Evolutionary conservation across 176 grass and related monocot genomes (phyloP), one percentile per base, ranked within the genome.

Genomic region (Musa schizocarpa): DNA sequence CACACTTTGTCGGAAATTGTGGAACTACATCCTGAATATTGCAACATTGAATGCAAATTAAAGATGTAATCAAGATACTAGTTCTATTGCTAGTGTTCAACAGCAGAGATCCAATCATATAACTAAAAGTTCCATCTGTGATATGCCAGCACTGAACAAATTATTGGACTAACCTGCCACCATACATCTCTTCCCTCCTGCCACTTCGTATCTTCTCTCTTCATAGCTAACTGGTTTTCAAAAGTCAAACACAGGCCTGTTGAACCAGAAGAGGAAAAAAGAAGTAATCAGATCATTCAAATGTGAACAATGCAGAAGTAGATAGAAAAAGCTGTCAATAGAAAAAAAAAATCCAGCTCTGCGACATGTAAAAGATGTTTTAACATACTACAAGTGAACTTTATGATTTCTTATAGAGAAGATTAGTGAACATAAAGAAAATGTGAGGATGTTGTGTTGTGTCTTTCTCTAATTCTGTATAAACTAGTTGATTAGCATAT

Each of bases 201-300:
- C 88, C 90, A 99, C 76, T 79, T 84, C 20, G 95, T 99, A 54
- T 82, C 88, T 76, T 91, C 88, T 85, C 83, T 99, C 73, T 82
- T 89, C 86, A 89, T 76, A 19, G 90, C 88, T 51, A 83, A 84
- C 75, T 78, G 78, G 76, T 94, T 94, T 80, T 91, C 86, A 50
- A 84, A 94, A 81, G 88, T 94, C 86, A 99, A 91, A 86, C 90
- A 99, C 77, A 91, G 72, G 54, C 77, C 95, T 99, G 77, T 56
- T 69, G 68, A 76, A 53, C 24, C 70, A 2, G 13, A 22, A 52
- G 11, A 21, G 23, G 10, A 53, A 50, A 23, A 52, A 22, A 53
- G 50, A 49, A 13, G 27, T 43, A 43, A 43, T 43, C 34, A 43
- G 34, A 63, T 24, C 26, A 51, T 1, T 29, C 34, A 11, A 25